Evolutionary conservation across 176 grass and related monocot genomes (phyloP).

Genomic region (Sorghum bicolor): DNA sequence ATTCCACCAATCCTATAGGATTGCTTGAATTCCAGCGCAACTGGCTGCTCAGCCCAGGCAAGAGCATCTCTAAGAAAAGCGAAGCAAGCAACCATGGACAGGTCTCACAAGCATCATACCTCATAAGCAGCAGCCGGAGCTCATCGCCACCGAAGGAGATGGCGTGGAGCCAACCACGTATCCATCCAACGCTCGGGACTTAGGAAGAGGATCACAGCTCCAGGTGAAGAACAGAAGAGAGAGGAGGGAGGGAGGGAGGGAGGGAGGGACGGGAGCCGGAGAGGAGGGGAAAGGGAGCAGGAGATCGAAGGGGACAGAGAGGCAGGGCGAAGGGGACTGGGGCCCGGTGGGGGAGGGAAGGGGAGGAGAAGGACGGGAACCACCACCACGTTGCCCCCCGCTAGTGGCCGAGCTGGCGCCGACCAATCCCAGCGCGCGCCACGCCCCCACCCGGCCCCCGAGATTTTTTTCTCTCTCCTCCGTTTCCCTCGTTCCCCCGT

Average conservation of each 20-base stretch:
- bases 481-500: not conserved
- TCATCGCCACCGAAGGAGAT: constrained; percentile 13
- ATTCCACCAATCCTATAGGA: not conserved
- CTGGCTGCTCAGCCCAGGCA: not conserved
- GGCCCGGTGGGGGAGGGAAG: not conserved
- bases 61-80: not conserved
- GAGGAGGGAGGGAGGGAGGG: not conserved
- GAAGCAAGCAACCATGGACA: not conserved
- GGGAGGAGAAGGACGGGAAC: constrained; percentile 7
- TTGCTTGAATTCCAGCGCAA: not conserved
- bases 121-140: not conserved
- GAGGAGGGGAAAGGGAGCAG: not conserved
- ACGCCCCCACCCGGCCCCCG: not conserved
- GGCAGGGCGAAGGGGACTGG: not conserved
- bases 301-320: not conserved
- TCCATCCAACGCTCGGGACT: constrained; percentile 5
- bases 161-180: not conserved
- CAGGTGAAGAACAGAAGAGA: no score
- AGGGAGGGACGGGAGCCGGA: not conserved
- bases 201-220: constrained; percentile 6
- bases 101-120: not conserved
- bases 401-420: constrained; percentile 45
- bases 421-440: constrained; percentile 38
- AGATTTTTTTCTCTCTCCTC: not conserved
- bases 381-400: constrained; percentile 43